phyloP scores from a whole-genome alignment of 306 rosid species.

The Sphenostylis stenocarpa region DNA sequence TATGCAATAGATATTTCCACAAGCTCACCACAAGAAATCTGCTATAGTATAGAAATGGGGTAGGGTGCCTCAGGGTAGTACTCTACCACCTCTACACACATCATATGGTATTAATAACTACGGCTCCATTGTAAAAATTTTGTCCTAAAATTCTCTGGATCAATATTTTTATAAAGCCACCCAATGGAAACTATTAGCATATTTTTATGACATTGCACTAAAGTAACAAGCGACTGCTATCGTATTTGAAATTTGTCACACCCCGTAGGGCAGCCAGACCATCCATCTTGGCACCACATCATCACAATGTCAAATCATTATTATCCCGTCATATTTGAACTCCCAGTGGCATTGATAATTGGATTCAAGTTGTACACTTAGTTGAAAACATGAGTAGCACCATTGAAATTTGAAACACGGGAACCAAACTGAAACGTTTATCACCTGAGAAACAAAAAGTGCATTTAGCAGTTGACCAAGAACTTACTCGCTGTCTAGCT shows the following conservation, averaged over 20 bases:
- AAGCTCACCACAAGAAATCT: not conserved
- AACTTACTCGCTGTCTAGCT: conserved; percentile 81
- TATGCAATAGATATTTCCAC: conserved; percentile 1
- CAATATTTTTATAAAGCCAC: conserved; percentile 2
- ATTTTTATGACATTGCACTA: not conserved
- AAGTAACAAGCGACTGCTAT: not conserved
- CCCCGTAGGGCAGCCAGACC: not conserved
- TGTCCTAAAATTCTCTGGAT: not conserved
- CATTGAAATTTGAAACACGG: not conserved
- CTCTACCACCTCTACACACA: not conserved
- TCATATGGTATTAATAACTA: not conserved
- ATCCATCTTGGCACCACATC: not conserved
- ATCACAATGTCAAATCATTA: not conserved
- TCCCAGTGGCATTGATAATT: not conserved
- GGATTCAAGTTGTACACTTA: not conserved
- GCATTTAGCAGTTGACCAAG: not conserved
- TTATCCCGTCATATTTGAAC: conserved; percentile 5
- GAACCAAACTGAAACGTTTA: conserved; percentile 13
- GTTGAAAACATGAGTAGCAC: conserved; percentile 16
- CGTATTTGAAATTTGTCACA: not conserved
- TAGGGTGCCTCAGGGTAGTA: not conserved
- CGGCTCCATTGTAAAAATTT: not conserved
- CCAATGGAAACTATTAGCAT: conserved; percentile 1
- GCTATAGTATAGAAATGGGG: not conserved
- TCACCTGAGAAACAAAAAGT: conserved; percentile 12